Conservation (phyloP, 2,329 filamentous ascomycete genomes). For the Helotiales sp. region DNA sequence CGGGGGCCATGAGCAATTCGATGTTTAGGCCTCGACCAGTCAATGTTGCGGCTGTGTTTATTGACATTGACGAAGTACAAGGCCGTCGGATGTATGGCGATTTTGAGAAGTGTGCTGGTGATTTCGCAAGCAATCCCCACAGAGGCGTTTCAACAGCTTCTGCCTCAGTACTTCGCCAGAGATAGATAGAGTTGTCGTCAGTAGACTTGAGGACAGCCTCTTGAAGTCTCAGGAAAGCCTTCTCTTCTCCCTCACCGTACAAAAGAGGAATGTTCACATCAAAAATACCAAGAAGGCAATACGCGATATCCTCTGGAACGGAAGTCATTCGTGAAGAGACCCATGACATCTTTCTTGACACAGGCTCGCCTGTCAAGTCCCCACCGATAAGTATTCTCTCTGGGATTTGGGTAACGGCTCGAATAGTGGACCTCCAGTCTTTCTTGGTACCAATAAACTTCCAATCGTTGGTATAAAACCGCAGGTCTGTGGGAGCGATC, state of each 20-base stretch:
- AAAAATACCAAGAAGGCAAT: constrained; percentile 51
- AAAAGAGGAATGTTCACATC: constrained; percentile 50
- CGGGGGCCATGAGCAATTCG: not conserved
- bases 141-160: not conserved
- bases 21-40: not conserved
- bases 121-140: not conserved
- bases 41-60: not conserved
- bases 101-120: not conserved
- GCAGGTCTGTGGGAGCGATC: not conserved
- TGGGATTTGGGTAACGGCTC: not conserved
- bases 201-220: not conserved
- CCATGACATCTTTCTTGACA: constrained; percentile 50
- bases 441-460: not conserved
- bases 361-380: not conserved
- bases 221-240: not conserved
- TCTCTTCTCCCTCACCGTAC: constrained; percentile 46
- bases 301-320: constrained; percentile 49
- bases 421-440: not conserved
- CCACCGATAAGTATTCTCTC: not conserved
- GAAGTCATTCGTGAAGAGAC: constrained; percentile 45
- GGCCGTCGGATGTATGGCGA: not conserved
- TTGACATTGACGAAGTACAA: constrained; percentile 1
- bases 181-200: not conserved
- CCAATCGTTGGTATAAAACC: not conserved
- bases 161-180: not conserved